Evolutionary conservation across 1,284 basidiomycete species (phyloP).

Genomic region (Takashimella tepidaria): DNA sequence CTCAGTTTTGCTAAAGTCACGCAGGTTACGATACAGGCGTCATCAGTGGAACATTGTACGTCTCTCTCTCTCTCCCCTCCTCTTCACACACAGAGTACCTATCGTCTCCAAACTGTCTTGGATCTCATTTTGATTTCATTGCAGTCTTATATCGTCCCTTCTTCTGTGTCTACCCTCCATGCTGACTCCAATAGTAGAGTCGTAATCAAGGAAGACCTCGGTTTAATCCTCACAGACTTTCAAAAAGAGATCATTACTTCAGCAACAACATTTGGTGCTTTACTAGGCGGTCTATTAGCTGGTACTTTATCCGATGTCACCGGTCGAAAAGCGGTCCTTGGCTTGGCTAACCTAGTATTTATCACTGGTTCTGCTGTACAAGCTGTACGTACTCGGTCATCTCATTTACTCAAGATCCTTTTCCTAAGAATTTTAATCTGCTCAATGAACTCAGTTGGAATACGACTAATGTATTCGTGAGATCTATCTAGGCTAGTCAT

Average conservation of each 20-base stretch:
- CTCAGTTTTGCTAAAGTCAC: background rate
- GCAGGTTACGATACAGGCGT: slow-evolving; percentile 74
- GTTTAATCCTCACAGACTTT: slow-evolving; percentile 56
- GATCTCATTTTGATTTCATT: too few relatives aligned
- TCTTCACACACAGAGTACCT: too few relatives aligned
- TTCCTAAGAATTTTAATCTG: too few relatives aligned
- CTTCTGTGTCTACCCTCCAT: too few relatives aligned
- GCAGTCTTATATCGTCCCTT: too few relatives aligned
- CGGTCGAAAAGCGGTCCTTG: slow-evolving; percentile 64
- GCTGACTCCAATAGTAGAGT: slow-evolving; percentile 47
- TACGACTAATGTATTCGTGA: too few relatives aligned
- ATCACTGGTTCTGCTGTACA: slow-evolving; percentile 63
- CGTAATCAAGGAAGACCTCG: slow-evolving; percentile 64
- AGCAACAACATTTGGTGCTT: slow-evolving; percentile 70
- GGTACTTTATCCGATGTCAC: slow-evolving; percentile 67
- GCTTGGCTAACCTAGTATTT: slow-evolving; percentile 67
- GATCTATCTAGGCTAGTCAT: slow-evolving; percentile 56
- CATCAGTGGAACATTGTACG: slow-evolving; percentile 54
- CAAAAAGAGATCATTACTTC: slow-evolving; percentile 79
- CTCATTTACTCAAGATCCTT: background rate
- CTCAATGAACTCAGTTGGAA: background rate
- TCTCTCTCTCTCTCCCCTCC: background rate
- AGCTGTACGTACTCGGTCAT: slow-evolving; percentile 22
- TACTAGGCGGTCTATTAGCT: slow-evolving; percentile 65
- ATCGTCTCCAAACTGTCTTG: too few relatives aligned